Evolutionary conservation across 108 stramenopile species (phyloP).

Genomic region (Cyclostephanos tholiformis): DNA sequence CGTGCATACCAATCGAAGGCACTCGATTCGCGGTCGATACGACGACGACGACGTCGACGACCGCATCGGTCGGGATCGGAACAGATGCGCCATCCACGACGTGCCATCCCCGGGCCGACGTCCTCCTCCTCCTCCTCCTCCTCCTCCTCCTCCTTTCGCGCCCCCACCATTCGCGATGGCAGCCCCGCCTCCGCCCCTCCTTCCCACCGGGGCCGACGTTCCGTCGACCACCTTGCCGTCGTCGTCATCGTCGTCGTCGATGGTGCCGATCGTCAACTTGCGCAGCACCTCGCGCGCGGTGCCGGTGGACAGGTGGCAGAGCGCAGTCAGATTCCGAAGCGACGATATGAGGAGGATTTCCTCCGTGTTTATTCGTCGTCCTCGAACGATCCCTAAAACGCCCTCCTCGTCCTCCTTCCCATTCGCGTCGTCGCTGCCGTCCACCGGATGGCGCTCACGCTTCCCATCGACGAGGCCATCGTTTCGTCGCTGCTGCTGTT

Average conservation of each 20-base stretch:
- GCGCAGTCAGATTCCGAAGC: conserved; percentile 23
- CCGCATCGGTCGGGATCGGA: conserved; percentile 14
- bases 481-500: background rate
- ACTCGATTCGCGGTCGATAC: conserved; percentile 21
- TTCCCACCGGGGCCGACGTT: background rate
- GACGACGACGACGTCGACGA: background rate
- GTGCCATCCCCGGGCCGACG: background rate
- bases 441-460: background rate
- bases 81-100: conserved; percentile 36
- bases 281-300: conserved; percentile 64
- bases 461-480: background rate
- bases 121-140: background rate
- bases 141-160: conserved; percentile 7
- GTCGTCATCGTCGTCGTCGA: too few species aligned
- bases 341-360: conserved; percentile 22
- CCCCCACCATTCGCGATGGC: background rate
- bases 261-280: conserved; percentile 9
- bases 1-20: conserved; percentile 37
- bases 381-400: conserved; percentile 1
- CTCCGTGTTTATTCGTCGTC: conserved; percentile 18
- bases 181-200: background rate
- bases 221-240: background rate
- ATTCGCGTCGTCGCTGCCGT: too few species aligned
- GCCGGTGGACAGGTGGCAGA: conserved; percentile 41
- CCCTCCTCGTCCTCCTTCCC: conserved; percentile 11